A percentile compares a stretch with the other conserved stretches of the same genome.
phyloP scores from a whole-genome alignment of 1,139 yeast species.

The Yamadazyma pseudoaaseri region DNA sequence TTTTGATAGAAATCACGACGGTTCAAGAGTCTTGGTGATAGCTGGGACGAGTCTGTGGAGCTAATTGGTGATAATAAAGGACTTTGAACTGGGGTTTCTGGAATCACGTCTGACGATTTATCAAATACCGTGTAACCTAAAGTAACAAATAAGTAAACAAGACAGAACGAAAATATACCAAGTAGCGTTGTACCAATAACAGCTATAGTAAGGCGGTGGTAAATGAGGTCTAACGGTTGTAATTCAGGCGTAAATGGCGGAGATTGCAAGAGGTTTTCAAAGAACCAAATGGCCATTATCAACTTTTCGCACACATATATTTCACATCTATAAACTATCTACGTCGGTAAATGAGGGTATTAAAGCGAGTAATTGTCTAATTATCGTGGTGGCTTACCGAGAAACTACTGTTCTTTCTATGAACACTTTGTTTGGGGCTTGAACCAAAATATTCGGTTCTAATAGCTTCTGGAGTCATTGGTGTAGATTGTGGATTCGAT shows the following conservation, averaged over 20 bases:
- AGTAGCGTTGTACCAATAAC: neutral
- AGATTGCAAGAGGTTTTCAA: neutral
- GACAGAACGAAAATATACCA: neutral
- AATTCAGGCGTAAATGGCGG: no score
- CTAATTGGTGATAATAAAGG: neutral
- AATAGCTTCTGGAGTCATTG: slow-evolving; percentile 1
- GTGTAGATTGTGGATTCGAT: neutral
- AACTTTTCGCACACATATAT: neutral
- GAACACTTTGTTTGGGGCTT: slow-evolving; percentile 12
- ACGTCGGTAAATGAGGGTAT: neutral
- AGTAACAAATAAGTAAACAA: neutral
- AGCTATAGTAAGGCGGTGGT: no score
- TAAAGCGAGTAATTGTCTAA: no score
- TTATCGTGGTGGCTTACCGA: slow-evolving; percentile 3
- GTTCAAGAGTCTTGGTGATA: neutral
- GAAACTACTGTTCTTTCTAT: slow-evolving; percentile 18
- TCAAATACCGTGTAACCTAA: neutral
- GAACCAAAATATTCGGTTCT: slow-evolving; percentile 5
- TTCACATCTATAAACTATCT: neutral
- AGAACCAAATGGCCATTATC: slow-evolving; percentile 1
- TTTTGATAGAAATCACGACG: slow-evolving; percentile 28
- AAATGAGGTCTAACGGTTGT: no score
- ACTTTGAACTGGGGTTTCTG: neutral
- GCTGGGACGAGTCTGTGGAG: neutral
- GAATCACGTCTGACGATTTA: neutral